These are phyloP conservation scores for Zygosaccharomyces bisporus DNA, from an alignment of 805 yeast species.

Conservation along the genomic window DNA sequence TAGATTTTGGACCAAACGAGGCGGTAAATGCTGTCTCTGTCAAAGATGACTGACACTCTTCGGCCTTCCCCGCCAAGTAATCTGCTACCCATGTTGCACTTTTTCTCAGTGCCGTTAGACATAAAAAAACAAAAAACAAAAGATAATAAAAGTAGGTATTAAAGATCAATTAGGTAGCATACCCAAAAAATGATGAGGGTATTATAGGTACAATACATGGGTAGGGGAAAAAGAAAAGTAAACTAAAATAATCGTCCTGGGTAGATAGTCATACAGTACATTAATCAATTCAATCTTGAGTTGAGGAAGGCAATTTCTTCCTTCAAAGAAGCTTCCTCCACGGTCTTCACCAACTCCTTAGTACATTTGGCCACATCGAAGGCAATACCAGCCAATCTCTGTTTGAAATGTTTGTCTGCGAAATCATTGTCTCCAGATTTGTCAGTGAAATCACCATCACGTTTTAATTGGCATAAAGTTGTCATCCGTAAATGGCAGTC, in stretches of 20 bases:
- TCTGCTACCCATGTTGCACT: too few species aligned
- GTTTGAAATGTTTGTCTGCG: conserved; percentile 88
- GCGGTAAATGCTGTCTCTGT: too few species aligned
- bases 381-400: conserved; percentile 91
- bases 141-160: background rate
- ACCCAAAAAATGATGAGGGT: background rate
- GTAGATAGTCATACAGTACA: conserved; percentile 1
- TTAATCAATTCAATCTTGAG: conserved; percentile 46
- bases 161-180: background rate
- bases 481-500: conserved; percentile 86
- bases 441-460: conserved; percentile 32
- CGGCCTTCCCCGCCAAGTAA: too few species aligned
- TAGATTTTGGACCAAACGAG: background rate
- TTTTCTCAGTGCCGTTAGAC: too few species aligned
- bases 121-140: background rate
- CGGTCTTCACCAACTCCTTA: conserved; percentile 91
- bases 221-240: background rate
- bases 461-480: conserved; percentile 49
- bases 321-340: conserved; percentile 87
- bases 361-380: conserved; percentile 96
- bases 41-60: too few species aligned
- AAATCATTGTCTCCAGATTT: conserved; percentile 50
- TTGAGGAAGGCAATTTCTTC: conserved; percentile 82
- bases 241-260: background rate
- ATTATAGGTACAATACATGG: conserved; percentile 6